Base-by-base conservation (phyloP, 306 rosid genomes). In the Cicer bijugum region DNA sequence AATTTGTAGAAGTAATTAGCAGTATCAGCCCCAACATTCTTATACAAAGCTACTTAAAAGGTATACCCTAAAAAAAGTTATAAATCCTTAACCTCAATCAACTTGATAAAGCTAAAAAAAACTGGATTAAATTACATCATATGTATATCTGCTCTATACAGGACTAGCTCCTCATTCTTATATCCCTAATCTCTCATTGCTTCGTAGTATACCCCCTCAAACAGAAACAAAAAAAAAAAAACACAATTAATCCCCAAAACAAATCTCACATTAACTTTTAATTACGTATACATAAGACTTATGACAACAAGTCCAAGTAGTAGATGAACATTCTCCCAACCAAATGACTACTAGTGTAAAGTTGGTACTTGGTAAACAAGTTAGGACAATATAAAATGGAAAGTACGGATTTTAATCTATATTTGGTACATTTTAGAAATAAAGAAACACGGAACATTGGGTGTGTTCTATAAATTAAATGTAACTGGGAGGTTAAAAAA, bases 41-140 rank as follows among this genome's bases (percentile, higher is more conserved):
- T n/a, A 55, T 63, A 63, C 44, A 71, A 55, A 71, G 38, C 64
- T 78, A 28, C 78, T 69, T 33, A 17, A 69, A 64, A 74, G 5
- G 59, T 57, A 62, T 12, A 40, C 39, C 40, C 23, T 0, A 17
- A 52, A 58, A 60, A 59, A 50, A 50, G 10, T 15, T 10, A 55
- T 14, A 48, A 28, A 60, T 33, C 14, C 10, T 48, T 51, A 67
- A 78, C 47, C 16, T 46, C 55, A 73, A 60, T 51, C 68, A 59
- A 38, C 33, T 55, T 39, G 55, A 74, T 6, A 74, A 16, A 53
- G 56, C 52, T 55, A 57, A 69, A 14, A 51, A 38, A 40, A 77
- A 40, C 6, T 39, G 12, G 17, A 42, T 35, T 71, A 68, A 61
- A 72, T 33, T 62, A 56, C 75, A 35, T 48, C 33, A 73, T 73